phyloP scores from a whole-genome alignment of 331 rosid species.

The Quercus tomentella region DNA sequence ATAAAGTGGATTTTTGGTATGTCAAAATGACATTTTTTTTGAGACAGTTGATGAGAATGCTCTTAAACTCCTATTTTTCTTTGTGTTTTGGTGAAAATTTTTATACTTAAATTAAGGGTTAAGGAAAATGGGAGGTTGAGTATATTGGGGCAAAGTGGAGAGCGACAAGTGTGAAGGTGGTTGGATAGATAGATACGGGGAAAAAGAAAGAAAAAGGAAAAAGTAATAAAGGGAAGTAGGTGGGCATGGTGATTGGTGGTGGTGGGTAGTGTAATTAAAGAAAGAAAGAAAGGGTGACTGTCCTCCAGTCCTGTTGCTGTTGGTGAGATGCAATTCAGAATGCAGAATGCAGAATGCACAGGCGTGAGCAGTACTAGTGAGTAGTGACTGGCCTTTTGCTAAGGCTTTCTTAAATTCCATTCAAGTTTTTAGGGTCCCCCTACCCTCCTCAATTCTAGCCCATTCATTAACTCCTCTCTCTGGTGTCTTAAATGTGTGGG shows the following conservation, averaged over 20 bases:
- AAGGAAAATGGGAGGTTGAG: conserved; percentile 1
- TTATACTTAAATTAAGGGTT: too few species aligned
- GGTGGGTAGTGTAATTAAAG: conserved; percentile 59
- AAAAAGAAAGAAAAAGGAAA: conserved; percentile 1
- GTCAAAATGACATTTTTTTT: too few species aligned
- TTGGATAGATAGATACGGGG: conserved; percentile 10
- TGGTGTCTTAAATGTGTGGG: too few species aligned
- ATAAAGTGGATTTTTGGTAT: too few species aligned
- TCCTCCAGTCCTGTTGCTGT: neutral
- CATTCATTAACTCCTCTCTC: too few species aligned
- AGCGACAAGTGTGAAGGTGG: conserved; percentile 10
- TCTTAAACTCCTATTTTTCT: too few species aligned
- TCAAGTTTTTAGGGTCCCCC: neutral
- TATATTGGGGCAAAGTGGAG: conserved; percentile 12
- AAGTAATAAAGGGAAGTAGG: conserved; percentile 51
- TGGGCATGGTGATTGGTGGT: conserved; percentile 23
- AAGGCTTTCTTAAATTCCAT: conserved; percentile 26
- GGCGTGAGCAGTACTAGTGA: conserved; percentile 1
- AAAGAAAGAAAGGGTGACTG: conserved; percentile 1
- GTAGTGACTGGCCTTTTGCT: neutral
- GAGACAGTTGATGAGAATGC: too few species aligned
- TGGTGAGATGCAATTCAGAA: conserved; percentile 14
- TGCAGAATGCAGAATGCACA: conserved; percentile 1
- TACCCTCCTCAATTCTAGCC: neutral
- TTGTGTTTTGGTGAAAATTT: too few species aligned